Conservation (phyloP, 345 rosid species). For the Lenwebbia sp. region DNA sequence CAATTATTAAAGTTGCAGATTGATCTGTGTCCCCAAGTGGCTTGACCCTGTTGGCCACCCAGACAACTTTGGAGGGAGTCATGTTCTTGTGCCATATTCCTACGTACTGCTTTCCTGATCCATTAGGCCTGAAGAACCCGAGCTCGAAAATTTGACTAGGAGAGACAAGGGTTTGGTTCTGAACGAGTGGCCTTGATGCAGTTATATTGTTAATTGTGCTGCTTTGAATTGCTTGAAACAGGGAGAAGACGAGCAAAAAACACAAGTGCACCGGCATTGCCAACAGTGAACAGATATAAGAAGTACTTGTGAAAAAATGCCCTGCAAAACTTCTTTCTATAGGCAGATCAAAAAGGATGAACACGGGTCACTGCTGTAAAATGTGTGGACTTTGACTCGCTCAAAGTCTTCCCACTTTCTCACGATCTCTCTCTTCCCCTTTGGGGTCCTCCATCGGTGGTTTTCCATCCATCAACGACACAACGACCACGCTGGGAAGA, state of each 20-base stretch:
- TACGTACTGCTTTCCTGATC: neutral
- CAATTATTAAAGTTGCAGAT: conserved; percentile 9
- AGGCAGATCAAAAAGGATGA: neutral
- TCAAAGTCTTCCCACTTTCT: too few species aligned
- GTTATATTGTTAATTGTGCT: neutral
- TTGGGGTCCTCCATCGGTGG: too few species aligned
- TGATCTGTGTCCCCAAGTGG: conserved; percentile 7
- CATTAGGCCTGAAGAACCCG: conserved; percentile 1
- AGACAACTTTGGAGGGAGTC: conserved; percentile 4
- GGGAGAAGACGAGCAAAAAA: neutral
- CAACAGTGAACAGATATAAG: neutral
- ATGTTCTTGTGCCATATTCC: neutral
- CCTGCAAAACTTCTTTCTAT: neutral
- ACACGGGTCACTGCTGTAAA: neutral
- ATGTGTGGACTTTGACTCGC: too few species aligned
- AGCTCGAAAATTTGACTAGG: neutral
- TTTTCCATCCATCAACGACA: too few species aligned
- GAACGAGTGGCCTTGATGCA: neutral
- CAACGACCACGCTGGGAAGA: too few species aligned
- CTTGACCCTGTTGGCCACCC: conserved; percentile 32
- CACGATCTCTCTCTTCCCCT: too few species aligned
- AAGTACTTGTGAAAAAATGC: neutral
- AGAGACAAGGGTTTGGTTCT: neutral
- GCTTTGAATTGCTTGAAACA: neutral
- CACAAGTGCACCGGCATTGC: neutral